Evolutionary conservation across 345 rosid genomes (phyloP).

Genomic region (Acer negundo): DNA sequence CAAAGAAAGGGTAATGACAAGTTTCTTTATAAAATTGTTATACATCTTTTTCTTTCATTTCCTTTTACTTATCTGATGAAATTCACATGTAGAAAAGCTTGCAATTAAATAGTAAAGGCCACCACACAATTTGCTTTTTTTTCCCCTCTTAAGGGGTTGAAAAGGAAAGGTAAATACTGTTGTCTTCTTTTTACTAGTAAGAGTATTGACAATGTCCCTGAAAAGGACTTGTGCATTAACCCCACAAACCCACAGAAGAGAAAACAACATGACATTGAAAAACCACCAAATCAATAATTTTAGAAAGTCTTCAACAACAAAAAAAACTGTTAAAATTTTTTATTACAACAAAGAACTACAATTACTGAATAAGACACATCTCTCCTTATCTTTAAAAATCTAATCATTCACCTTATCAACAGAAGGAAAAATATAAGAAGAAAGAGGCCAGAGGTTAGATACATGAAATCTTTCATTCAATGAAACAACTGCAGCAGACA

Average conservation of each 20-base stretch:
- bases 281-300: constrained; percentile 25
- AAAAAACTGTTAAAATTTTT: constrained; percentile 16
- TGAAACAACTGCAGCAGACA: background rate
- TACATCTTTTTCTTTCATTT: constrained; percentile 14
- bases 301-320: background rate
- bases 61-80: constrained; percentile 29
- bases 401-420: background rate
- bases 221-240: constrained; percentile 36
- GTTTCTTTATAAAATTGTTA: constrained; percentile 22
- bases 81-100: constrained; percentile 27
- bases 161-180: constrained; percentile 31
- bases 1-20: constrained; percentile 22
- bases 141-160: constrained; percentile 15
- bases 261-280: constrained; percentile 27
- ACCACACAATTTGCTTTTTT: constrained; percentile 25
- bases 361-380: constrained; percentile 15
- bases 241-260: constrained; percentile 35
- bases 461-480: background rate
- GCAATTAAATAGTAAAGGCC: constrained; percentile 25
- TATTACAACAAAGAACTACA: constrained; percentile 12
- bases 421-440: background rate
- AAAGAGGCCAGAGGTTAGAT: background rate
- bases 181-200: constrained; percentile 25
- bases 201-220: constrained; percentile 29
- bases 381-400: background rate